These are phyloP conservation scores for Turritis glabra DNA, from an alignment of 345 rosid genomes.

Conservation along the genomic window DNA sequence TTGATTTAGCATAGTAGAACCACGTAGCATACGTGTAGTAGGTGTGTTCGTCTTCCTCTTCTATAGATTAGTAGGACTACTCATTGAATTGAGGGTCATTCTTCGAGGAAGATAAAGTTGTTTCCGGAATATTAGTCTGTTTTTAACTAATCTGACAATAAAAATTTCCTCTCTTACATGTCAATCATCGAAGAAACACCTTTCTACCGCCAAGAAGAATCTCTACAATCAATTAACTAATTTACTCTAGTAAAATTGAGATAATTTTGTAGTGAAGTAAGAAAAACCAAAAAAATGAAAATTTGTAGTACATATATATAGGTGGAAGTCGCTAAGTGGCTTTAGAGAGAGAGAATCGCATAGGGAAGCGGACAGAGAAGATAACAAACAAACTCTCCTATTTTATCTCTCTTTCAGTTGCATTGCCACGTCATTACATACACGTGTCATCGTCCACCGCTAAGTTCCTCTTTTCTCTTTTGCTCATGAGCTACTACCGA, in stretches of 20 bases:
- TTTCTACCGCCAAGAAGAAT: no score
- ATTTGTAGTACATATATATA: no score
- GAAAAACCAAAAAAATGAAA: background rate
- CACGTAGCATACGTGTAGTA: background rate
- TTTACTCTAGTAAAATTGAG: no score
- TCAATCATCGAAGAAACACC: background rate
- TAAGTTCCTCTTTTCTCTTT: background rate
- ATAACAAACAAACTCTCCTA: slow-evolving; percentile 20
- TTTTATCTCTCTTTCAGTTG: slow-evolving; percentile 10
- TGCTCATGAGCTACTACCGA: slow-evolving; percentile 20
- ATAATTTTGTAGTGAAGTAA: no score
- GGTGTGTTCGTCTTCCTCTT: background rate
- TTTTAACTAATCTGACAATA: background rate
- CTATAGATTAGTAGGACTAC: background rate
- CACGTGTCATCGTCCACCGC: slow-evolving; percentile 28
- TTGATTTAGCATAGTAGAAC: slow-evolving; percentile 7
- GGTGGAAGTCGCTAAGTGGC: background rate
- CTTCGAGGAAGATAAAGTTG: background rate
- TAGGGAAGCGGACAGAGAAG: slow-evolving; percentile 66
- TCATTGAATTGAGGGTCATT: background rate
- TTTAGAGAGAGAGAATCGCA: slow-evolving; percentile 42
- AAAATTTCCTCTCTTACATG: background rate
- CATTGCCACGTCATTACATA: slow-evolving; percentile 12
- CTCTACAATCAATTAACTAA: no score
- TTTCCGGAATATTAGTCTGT: background rate